phyloP scores from a whole-genome alignment of 1,284 basidiomycete genomes.

The Amylostereum areolatum region DNA sequence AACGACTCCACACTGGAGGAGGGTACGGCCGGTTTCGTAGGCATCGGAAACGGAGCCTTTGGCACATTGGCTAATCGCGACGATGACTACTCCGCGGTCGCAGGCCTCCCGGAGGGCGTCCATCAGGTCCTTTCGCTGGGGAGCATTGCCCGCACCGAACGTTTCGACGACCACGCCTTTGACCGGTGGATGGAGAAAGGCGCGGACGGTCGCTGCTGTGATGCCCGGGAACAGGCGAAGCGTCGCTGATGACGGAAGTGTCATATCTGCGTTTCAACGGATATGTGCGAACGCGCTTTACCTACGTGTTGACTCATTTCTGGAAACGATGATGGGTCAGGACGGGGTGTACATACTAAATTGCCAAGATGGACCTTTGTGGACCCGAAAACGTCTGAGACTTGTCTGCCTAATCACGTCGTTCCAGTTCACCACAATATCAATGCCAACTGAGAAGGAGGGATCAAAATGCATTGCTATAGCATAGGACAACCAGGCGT shows the following conservation, averaged over 20 bases:
- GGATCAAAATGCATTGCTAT: too few relatives aligned
- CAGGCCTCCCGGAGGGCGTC: constrained; percentile 73
- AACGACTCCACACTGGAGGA: constrained; percentile 70
- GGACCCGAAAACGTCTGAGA: constrained; percentile 70
- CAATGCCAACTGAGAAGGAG: constrained; percentile 66
- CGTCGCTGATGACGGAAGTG: constrained; percentile 40
- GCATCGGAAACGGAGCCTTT: constrained; percentile 77
- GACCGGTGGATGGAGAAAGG: constrained; percentile 68
- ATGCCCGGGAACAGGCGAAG: constrained; percentile 87
- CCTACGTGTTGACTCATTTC: constrained; percentile 78
- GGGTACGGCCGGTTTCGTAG: constrained; percentile 77
- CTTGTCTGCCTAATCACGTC: constrained; percentile 77
- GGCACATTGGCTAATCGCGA: constrained; percentile 87
- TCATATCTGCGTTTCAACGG: neutral
- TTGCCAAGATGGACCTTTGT: constrained; percentile 50
- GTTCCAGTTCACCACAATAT: constrained; percentile 84
- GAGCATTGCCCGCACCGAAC: constrained; percentile 86
- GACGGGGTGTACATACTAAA: too few relatives aligned
- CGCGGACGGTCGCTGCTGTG: constrained; percentile 60
- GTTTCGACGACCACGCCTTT: constrained; percentile 83
- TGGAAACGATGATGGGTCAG: constrained; percentile 19
- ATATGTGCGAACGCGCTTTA: constrained; percentile 23
- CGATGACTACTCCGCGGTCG: constrained; percentile 78
- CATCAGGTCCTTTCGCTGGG: constrained; percentile 65
- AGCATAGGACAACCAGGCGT: constrained; percentile 9